These are phyloP conservation scores for Kluyveromyces lactis DNA, from an alignment of 805 yeast species.

Conservation along the genomic window DNA sequence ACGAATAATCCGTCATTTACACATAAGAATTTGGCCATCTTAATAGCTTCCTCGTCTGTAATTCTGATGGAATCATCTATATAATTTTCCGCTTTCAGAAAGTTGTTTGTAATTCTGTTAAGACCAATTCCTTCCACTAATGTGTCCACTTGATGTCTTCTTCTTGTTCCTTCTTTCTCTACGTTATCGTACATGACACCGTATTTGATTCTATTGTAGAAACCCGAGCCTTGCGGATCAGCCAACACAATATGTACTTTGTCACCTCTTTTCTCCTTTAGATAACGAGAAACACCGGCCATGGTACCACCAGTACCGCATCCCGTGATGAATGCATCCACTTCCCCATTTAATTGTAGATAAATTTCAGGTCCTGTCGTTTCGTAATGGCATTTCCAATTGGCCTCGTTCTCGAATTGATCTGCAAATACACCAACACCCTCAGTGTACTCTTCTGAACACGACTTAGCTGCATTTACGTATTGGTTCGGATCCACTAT, in stretches of 20 bases:
- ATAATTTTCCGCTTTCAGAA: constrained; percentile 55
- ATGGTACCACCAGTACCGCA: constrained; percentile 98
- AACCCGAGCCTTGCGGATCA: constrained; percentile 95
- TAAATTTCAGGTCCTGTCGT: constrained; percentile 94
- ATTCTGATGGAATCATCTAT: constrained; percentile 80
- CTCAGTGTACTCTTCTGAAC: constrained; percentile 39
- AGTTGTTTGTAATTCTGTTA: constrained; percentile 78
- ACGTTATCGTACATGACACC: constrained; percentile 91
- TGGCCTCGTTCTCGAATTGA: constrained; percentile 88
- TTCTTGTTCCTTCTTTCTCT: constrained; percentile 86
- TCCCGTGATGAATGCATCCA: constrained; percentile 80
- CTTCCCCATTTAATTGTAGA: constrained; percentile 51
- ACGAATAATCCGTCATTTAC: constrained; percentile 82
- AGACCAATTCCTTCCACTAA: constrained; percentile 90
- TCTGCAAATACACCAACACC: constrained; percentile 75
- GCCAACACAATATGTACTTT: constrained; percentile 56
- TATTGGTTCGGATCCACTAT: constrained; percentile 91
- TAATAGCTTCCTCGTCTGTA: constrained; percentile 68
- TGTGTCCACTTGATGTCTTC: constrained; percentile 96
- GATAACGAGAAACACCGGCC: constrained; percentile 76
- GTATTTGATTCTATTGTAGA: constrained; percentile 70
- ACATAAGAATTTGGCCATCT: constrained; percentile 80
- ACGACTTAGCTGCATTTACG: constrained; percentile 76
- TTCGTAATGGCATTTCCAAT: constrained; percentile 76
- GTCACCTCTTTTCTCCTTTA: constrained; percentile 42